A percentile compares a stretch with the other conserved stretches of the same genome.
Evolutionary conservation across 2,329 filamentous ascomycete genomes (phyloP).

Genomic region (Pseudogymnoascus sp.): DNA sequence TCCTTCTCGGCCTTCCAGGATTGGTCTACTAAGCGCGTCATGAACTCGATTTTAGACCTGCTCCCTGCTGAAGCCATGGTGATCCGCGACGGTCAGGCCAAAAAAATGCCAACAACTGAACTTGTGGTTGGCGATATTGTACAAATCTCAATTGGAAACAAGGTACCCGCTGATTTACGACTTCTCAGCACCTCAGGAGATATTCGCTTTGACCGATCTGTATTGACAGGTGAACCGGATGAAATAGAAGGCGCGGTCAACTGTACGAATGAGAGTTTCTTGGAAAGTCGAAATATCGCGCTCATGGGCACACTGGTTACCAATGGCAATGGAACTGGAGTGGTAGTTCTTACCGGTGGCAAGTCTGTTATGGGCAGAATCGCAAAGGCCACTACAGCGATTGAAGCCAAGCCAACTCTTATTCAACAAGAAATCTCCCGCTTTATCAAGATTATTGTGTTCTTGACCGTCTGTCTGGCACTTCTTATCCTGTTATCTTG

Average conservation of each 20-base stretch:
- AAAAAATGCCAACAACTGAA: neutral
- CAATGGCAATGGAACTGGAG: slow-evolving; percentile 80
- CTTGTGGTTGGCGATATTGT: slow-evolving; percentile 61
- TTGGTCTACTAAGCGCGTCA: slow-evolving; percentile 38
- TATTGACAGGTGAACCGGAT: slow-evolving; percentile 94
- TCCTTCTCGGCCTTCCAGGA: slow-evolving; percentile 39
- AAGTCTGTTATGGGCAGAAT: slow-evolving; percentile 66
- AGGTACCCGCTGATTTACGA: slow-evolving; percentile 60
- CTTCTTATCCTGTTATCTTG: slow-evolving; percentile 38
- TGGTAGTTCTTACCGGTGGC: slow-evolving; percentile 88
- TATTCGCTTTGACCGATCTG: slow-evolving; percentile 98
- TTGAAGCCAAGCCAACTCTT: slow-evolving; percentile 28
- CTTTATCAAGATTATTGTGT: slow-evolving; percentile 37
- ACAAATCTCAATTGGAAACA: slow-evolving; percentile 53
- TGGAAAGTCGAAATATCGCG: slow-evolving; percentile 99
- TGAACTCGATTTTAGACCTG: slow-evolving; percentile 40
- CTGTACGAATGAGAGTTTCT: slow-evolving; percentile 66
- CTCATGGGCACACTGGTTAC: slow-evolving; percentile 98
- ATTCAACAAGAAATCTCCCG: slow-evolving; percentile 36
- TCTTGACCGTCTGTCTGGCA: slow-evolving; percentile 31
- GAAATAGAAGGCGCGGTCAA: slow-evolving; percentile 72
- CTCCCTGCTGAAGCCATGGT: slow-evolving; percentile 36
- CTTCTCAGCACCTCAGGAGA: slow-evolving; percentile 64
- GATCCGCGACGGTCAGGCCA: slow-evolving; percentile 38
- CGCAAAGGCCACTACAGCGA: slow-evolving; percentile 39